Percentiles rank a stretch among this genome's conserved stretches.
Conservation (phyloP, 176 grass and related monocot genomes). For the Oryza officinalis region DNA sequence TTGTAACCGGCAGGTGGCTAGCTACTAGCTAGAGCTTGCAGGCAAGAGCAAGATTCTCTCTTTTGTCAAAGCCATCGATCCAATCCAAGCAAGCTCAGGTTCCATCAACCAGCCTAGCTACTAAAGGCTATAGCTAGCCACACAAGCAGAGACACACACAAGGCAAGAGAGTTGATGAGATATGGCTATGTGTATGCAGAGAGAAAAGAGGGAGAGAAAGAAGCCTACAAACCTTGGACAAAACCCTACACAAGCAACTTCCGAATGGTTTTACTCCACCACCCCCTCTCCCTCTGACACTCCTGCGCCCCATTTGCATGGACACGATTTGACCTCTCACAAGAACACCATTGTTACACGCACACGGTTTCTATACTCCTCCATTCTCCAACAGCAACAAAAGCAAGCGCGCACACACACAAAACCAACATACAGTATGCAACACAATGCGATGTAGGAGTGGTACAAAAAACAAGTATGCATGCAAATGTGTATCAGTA, state of each 20-base stretch:
- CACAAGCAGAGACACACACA: background rate
- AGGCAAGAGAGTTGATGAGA: slow-evolving; percentile 19
- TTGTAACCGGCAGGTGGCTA: background rate
- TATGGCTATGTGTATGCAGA: background rate
- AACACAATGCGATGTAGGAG: background rate
- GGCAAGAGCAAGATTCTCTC: slow-evolving; percentile 41
- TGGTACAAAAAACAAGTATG: background rate
- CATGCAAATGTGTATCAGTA: background rate
- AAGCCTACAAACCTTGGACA: slow-evolving; percentile 34
- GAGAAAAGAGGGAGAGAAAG: slow-evolving; percentile 22
- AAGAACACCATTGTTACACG: slow-evolving; percentile 3
- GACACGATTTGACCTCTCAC: slow-evolving; percentile 65
- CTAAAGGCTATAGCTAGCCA: slow-evolving; percentile 26
- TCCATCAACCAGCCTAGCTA: slow-evolving; percentile 38
- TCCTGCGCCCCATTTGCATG: slow-evolving; percentile 79
- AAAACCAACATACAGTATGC: slow-evolving; percentile 21
- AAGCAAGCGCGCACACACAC: background rate
- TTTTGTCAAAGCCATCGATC: slow-evolving; percentile 7
- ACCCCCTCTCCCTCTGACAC: slow-evolving; percentile 49
- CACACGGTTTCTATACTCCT: background rate
- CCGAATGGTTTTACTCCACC: slow-evolving; percentile 40
- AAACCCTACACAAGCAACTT: slow-evolving; percentile 57
- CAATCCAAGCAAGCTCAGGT: slow-evolving; percentile 36
- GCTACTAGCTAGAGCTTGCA: background rate
- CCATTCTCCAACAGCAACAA: no score